Evolutionary conservation across 805 yeast species (phyloP).

Genomic region (Isabelozyma pseudorhagii): DNA sequence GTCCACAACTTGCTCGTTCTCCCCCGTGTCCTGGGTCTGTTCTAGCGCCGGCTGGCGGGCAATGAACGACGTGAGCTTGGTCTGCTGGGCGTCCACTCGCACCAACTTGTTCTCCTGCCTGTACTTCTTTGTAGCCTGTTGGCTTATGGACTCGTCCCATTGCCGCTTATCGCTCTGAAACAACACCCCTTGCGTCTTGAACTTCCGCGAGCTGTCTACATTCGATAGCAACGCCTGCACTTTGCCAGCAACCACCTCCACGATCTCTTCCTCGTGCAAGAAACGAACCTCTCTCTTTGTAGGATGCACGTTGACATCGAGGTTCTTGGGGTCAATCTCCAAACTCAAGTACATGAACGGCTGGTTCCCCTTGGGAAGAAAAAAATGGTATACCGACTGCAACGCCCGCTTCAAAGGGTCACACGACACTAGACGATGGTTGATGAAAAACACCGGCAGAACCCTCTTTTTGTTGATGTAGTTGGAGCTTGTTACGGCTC

Average conservation of each 20-base stretch:
- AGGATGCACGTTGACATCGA: constrained; percentile 95
- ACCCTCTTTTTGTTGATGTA: constrained; percentile 63
- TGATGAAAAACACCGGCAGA: constrained; percentile 78
- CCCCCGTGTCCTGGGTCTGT: background rate
- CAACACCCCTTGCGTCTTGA: constrained; percentile 58
- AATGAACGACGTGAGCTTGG: constrained; percentile 14
- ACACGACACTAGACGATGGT: constrained; percentile 76
- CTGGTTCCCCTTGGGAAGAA: constrained; percentile 70
- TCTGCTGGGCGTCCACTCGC: constrained; percentile 67
- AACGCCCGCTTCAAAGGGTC: constrained; percentile 77
- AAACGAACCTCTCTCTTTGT: constrained; percentile 91
- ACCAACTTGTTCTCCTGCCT: constrained; percentile 66
- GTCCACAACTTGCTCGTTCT: constrained; percentile 3
- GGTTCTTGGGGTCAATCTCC: constrained; percentile 59
- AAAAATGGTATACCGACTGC: constrained; percentile 55
- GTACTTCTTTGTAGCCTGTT: constrained; percentile 20
- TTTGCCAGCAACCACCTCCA: constrained; percentile 50
- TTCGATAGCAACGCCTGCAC: constrained; percentile 51
- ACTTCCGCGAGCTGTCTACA: constrained; percentile 67
- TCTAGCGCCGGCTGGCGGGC: background rate
- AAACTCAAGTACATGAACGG: constrained; percentile 78
- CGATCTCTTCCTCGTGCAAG: constrained; percentile 80
- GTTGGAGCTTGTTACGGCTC: constrained; percentile 69
- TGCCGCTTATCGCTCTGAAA: background rate
- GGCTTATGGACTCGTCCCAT: background rate